Conservation (phyloP, 176 grass and related monocot genomes). For the Zoysia pacifica region DNA sequence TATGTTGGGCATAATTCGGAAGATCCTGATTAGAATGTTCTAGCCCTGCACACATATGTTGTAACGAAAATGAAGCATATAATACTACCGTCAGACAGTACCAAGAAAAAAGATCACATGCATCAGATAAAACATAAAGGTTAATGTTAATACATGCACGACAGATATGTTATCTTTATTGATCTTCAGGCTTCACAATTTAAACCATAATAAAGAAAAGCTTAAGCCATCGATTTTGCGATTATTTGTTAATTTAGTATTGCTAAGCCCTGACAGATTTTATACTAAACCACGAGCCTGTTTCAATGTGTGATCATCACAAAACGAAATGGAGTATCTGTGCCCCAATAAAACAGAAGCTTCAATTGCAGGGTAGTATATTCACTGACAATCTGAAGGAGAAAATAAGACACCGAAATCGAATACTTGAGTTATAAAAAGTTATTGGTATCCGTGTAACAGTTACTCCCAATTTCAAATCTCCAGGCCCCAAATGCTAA, state of each 20-base stretch:
- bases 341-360: background rate
- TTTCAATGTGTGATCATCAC: background rate
- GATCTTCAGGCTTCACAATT: slow-evolving; percentile 3
- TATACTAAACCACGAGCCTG: slow-evolving; percentile 3
- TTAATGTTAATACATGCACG: background rate
- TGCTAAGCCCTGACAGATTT: background rate
- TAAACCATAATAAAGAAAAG: background rate
- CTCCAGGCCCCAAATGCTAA: background rate
- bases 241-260: background rate
- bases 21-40: slow-evolving; percentile 68
- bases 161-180: background rate
- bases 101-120: background rate
- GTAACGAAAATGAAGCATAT: background rate
- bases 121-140: background rate
- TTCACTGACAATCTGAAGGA: background rate
- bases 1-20: slow-evolving; percentile 98
- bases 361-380: background rate
- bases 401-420: background rate
- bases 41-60: background rate
- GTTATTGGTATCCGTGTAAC: background rate
- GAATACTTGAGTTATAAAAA: background rate
- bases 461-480: background rate
- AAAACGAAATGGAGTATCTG: background rate
- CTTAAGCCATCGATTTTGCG: background rate
- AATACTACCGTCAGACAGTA: background rate